Percentiles rank a stretch among this genome's conserved stretches.
Conservation (phyloP, 306 rosid genomes). For the Quercus engelmannii region DNA sequence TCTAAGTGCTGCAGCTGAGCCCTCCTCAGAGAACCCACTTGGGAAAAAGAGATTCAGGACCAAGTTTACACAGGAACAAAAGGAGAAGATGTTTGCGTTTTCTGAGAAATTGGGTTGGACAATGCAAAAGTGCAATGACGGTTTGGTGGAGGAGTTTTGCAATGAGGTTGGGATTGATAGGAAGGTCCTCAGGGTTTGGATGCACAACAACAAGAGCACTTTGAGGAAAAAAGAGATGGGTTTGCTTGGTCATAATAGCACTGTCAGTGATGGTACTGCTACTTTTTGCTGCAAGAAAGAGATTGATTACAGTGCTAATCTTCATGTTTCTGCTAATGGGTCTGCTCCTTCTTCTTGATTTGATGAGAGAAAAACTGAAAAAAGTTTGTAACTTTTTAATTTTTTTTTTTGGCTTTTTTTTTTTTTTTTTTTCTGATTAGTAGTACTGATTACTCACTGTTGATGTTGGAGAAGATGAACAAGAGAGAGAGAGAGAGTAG, state of each 20-base stretch:
- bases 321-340: conserved; percentile 46
- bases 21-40: conserved; percentile 16
- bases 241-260: neutral
- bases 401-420: conserved; percentile 11
- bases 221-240: conserved; percentile 36
- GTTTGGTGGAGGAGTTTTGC: conserved; percentile 60
- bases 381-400: neutral
- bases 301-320: conserved; percentile 28
- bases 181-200: conserved; percentile 84
- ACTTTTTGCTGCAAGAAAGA: conserved; percentile 10
- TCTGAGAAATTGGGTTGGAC: conserved; percentile 81
- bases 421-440: conserved; percentile 3
- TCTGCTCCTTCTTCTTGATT: conserved; percentile 33
- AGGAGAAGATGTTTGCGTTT: conserved; percentile 70
- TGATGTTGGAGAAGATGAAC: neutral
- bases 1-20: conserved; percentile 30
- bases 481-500: neutral
- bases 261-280: conserved; percentile 1
- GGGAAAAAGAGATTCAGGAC: conserved; percentile 70
- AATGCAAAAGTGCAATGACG: conserved; percentile 61
- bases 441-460: neutral
- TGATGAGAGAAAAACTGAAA: neutral
- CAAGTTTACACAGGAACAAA: conserved; percentile 79
- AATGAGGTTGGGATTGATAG: conserved; percentile 61
- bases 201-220: conserved; percentile 89